Conservation (phyloP, 1,284 basidiomycete genomes). For the Naganishia albida region DNA sequence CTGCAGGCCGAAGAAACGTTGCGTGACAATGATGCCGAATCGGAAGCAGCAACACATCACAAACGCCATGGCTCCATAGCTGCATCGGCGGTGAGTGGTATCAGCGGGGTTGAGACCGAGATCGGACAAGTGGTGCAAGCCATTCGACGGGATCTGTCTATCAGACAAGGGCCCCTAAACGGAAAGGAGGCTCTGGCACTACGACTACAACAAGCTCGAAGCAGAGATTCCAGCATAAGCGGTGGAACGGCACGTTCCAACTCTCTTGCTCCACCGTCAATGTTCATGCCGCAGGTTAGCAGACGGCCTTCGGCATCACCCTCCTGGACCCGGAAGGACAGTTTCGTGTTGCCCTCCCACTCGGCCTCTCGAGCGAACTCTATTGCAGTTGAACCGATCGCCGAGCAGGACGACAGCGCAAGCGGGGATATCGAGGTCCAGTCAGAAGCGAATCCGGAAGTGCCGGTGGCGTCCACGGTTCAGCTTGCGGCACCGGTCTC, state of each 20-base stretch:
- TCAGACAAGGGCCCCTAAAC: conserved; percentile 12
- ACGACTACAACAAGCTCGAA: conserved; percentile 8
- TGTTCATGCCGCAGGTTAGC: background rate
- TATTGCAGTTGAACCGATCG: conserved; percentile 3
- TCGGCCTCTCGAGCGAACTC: background rate
- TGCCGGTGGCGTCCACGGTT: too few species aligned
- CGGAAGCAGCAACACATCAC: conserved; percentile 11
- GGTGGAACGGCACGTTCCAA: background rate
- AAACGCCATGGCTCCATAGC: conserved; percentile 15
- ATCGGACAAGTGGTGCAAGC: conserved; percentile 31
- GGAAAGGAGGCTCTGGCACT: conserved; percentile 8
- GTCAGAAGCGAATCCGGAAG: too few species aligned
- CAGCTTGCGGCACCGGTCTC: too few species aligned
- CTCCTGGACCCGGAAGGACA: background rate
- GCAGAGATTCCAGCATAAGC: background rate
- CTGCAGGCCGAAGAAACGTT: background rate
- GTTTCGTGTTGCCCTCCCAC: background rate
- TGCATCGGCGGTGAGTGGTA: conserved; percentile 21
- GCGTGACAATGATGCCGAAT: background rate
- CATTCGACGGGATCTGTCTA: conserved; percentile 28
- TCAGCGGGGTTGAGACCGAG: conserved; percentile 27
- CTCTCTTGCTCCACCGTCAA: conserved; percentile 6
- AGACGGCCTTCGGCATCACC: conserved; percentile 21
- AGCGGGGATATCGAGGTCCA: background rate
- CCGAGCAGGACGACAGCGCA: conserved; percentile 1